A percentile compares a stretch with the other conserved stretches of the same genome.
Evolutionary conservation across 2,329 filamentous ascomycete species (phyloP).

Genomic region (Ilyonectria mors-panacis): DNA sequence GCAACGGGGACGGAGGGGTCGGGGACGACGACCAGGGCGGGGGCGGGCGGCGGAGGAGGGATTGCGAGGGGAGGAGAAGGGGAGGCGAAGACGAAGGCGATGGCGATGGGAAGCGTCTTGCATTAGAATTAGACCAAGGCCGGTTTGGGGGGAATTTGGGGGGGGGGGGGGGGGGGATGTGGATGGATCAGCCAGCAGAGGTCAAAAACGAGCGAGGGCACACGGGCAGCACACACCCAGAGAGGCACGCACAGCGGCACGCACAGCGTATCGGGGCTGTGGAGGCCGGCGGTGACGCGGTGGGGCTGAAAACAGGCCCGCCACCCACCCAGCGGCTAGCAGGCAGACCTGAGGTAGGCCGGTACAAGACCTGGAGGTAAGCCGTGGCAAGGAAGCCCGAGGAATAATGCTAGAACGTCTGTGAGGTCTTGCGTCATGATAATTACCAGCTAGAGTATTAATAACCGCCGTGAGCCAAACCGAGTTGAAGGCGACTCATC

Average conservation of each 20-base stretch:
- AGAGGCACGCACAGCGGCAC: not conserved
- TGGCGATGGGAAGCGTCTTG: slow-evolving; percentile 37
- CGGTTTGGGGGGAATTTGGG: slow-evolving; percentile 6
- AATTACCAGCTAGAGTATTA: too few relatives aligned
- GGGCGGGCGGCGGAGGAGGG: slow-evolving; percentile 12
- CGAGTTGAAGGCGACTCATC: too few relatives aligned
- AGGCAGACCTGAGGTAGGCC: not conserved
- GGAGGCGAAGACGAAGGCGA: slow-evolving; percentile 31
- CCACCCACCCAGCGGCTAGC: not conserved
- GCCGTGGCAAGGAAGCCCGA: too few relatives aligned
- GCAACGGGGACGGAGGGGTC: slow-evolving; percentile 35
- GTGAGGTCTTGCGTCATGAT: too few relatives aligned
- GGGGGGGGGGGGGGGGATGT: slow-evolving; percentile 21
- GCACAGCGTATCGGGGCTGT: slow-evolving; percentile 34
- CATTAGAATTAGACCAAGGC: slow-evolving; percentile 29
- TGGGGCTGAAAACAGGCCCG: slow-evolving; percentile 39
- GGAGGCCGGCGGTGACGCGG: slow-evolving; percentile 40
- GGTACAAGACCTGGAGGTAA: not conserved
- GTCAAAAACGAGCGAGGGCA: slow-evolving; percentile 28
- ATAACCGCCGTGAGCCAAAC: too few relatives aligned
- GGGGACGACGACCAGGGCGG: slow-evolving; percentile 31
- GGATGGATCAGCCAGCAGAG: slow-evolving; percentile 21
- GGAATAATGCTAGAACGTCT: too few relatives aligned
- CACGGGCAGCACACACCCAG: slow-evolving; percentile 25
- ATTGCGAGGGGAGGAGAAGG: slow-evolving; percentile 13